Evolutionary conservation across 805 yeast species (phyloP), one percentile per base, ranked within the genome.

Genomic region (Wickerhamomyces rabaulensis): DNA sequence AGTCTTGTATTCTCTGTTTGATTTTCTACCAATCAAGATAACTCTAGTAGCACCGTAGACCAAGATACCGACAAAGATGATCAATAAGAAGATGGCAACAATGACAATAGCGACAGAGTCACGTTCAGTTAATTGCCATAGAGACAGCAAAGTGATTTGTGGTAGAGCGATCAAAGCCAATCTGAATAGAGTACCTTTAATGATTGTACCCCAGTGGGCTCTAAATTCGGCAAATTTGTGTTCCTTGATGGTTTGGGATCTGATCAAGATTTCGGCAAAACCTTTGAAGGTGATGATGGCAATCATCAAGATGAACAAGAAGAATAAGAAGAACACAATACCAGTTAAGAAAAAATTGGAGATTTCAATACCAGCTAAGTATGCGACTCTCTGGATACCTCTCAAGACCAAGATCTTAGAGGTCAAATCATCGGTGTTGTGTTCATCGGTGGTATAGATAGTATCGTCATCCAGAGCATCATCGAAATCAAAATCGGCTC

Each of bases 361-460:
- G 54, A 92, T 75, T 67, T 94, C 99, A 55, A 94, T 91, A 19
- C 78, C 78, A 10, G 96, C 87, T 56, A 84, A 67, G 63, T 72
- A 94, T 0, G 97, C 82, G 7, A 92, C 97, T 69, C 99, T 82
- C 65, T 89, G 88, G 50, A 94, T 84, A 55, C 99, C 99, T 62
- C 96, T 79, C 45, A 94, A 69, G 35, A 92, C 82, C 57, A 94
- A 73, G 39, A 89, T 88, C 58, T 84, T 86, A 6, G 84, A 69
- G 2, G 84, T 67, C 41, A 84, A 65, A 37, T 75, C 66, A 37
- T 75, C 69, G 3, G 76, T 63, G 49, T 78, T 78, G 52, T 78
- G 78, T 64, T 92, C 96, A 64, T 84, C 70, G 9, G 84, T 78
- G n/a, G 89, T 80, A 64, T 86, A 87, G 37, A 84, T 57, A 4